phyloP scores from a whole-genome alignment of 768 basidiomycete genomes.

The Lactifluus echinatus region DNA sequence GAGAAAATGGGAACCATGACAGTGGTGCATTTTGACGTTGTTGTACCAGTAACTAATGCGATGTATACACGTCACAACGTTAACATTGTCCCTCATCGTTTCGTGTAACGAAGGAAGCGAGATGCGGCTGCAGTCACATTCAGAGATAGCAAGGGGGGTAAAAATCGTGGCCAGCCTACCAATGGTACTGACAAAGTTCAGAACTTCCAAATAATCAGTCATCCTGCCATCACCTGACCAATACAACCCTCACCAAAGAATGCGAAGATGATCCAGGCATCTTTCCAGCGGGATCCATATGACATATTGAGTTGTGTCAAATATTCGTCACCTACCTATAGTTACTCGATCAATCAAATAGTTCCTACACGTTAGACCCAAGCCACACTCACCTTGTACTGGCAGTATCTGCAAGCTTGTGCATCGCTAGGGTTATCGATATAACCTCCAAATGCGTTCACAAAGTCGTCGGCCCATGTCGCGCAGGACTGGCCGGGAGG shows the following conservation, averaged over 20 bases:
- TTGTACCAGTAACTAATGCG: background rate
- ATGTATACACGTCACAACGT: background rate
- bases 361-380: background rate
- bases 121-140: constrained; percentile 40
- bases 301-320: constrained; percentile 55
- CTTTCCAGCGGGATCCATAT: constrained; percentile 55
- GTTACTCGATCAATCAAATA: background rate
- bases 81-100: constrained; percentile 38
- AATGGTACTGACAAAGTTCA: constrained; percentile 62
- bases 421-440: constrained; percentile 57
- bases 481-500: constrained; percentile 65
- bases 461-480: constrained; percentile 61
- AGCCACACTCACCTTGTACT: constrained; percentile 40
- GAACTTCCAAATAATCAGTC: constrained; percentile 31
- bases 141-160: background rate
- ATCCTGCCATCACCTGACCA: background rate
- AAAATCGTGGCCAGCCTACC: constrained; percentile 24
- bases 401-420: constrained; percentile 61
- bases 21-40: too few relatives aligned
- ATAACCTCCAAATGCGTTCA: constrained; percentile 58
- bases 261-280: constrained; percentile 56
- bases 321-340: constrained; percentile 58
- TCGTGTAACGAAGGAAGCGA: constrained; percentile 61
- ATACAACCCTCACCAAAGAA: constrained; percentile 40
- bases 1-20: too few relatives aligned